Base-by-base conservation (phyloP, 2,329 filamentous ascomycete species). In the Botrytis byssoidea region DNA sequence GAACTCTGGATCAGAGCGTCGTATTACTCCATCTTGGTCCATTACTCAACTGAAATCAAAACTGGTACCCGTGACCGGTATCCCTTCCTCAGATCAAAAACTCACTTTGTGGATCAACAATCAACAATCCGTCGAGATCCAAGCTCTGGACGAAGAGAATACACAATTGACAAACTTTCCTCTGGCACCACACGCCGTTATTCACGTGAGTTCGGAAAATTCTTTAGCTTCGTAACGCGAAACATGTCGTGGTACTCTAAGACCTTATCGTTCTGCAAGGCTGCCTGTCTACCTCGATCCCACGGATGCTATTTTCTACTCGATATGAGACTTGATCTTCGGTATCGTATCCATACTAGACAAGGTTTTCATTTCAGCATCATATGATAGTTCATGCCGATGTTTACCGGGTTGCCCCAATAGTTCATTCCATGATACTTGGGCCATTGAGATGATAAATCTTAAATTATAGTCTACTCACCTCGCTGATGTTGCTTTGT, bases 1-100 rank as follows among this genome's bases (percentile, higher is more conserved):
- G 75, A 93, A 92, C 83, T 87, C 92, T 66, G 89, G 91, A 67
- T 95, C 94, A 70, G 96, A 99, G 84, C 92, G 95, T 75, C 93
- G 96, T 78, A 90, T 98, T 82, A 95, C 93, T 40, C 95, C 95
- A 22, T 92, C 95, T 78, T 99, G 96, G 96, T 92, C 91, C 75
- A 92, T 99, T 81, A 86, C 88, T 72, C 91, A 93, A 79, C 88
- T 98, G 79, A 97, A 95, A 85, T 84, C 87, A 71, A 97, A 96
- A 83, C 90, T 99, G 70, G 95, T 98, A 83, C 92, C 94, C 75
- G 91, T 98, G 83, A 98, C 95, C 2, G 96, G 96, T 75, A 90
- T 98, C 55, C 95, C 96, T 25, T 93, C 95, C 18, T 88, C 88
- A 44, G 90, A 88, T 74, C 96, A 98, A 83, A 89, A 86, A 75